A percentile compares a stretch with the other conserved stretches of the same genome.
Evolutionary conservation across 139 green algal genomes (phyloP).

Genomic region (Nannochloris sp.): DNA sequence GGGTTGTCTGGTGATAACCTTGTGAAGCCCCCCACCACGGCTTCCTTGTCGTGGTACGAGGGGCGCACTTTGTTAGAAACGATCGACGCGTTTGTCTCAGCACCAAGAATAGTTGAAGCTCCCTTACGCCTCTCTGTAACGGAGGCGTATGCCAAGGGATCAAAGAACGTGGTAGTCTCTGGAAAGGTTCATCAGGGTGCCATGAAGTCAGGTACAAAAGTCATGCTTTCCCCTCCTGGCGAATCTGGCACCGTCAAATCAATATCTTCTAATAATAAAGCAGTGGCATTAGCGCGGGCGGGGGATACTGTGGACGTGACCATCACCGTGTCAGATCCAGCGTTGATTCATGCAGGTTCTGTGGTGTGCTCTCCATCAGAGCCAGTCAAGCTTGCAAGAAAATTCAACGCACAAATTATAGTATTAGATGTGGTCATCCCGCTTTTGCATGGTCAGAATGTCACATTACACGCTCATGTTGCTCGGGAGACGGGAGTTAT

Average conservation of each 20-base stretch:
- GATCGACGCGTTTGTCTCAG: slow-evolving; percentile 66
- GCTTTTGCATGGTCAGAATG: slow-evolving; percentile 59
- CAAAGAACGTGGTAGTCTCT: slow-evolving; percentile 40
- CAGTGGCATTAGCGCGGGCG: slow-evolving; percentile 45
- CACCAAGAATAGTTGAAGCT: slow-evolving; percentile 23
- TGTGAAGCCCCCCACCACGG: slow-evolving; percentile 21
- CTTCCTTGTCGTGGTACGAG: slow-evolving; percentile 46
- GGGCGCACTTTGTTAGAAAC: slow-evolving; percentile 48
- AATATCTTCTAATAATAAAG: slow-evolving; percentile 22
- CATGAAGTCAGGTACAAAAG: slow-evolving; percentile 37
- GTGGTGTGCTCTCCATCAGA: slow-evolving; percentile 63
- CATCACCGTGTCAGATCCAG: slow-evolving; percentile 47
- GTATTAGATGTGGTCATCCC: slow-evolving; percentile 73
- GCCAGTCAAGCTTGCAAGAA: slow-evolving; percentile 51
- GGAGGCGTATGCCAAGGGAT: slow-evolving; percentile 35
- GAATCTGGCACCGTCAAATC: slow-evolving; percentile 43
- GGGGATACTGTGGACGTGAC: slow-evolving; percentile 72
- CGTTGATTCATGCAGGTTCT: slow-evolving; percentile 6
- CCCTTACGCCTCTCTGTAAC: slow-evolving; percentile 66
- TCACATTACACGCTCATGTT: slow-evolving; percentile 60
- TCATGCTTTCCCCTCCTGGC: slow-evolving; percentile 61
- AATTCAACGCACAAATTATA: slow-evolving; percentile 59
- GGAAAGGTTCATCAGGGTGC: slow-evolving; percentile 82
- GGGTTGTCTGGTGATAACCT: slow-evolving; percentile 80
- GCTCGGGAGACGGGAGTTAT: slow-evolving; percentile 62